These are phyloP conservation scores for Saccharomyces hybrid DNA, from an alignment of 1,139 yeast species.

Conservation along the genomic window DNA sequence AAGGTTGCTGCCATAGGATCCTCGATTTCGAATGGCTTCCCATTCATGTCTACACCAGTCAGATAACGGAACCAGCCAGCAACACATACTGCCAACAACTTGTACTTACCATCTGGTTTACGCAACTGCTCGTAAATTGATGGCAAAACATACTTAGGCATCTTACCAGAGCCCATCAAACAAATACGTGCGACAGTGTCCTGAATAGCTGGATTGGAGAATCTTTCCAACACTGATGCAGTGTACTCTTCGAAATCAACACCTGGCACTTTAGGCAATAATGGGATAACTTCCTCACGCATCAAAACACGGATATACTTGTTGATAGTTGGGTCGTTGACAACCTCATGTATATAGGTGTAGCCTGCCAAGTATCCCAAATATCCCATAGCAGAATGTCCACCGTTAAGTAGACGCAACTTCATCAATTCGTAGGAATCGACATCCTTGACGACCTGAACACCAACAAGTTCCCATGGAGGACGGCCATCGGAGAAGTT, in stretches of 20 bases:
- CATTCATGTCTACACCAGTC: constrained; percentile 10
- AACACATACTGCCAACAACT: constrained; percentile 2
- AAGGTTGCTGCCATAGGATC: constrained; percentile 14
- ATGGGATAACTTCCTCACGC: neutral
- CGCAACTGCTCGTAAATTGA: neutral
- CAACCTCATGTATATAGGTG: constrained; percentile 7
- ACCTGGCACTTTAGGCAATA: neutral
- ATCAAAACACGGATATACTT: neutral
- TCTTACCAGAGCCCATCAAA: constrained; percentile 9
- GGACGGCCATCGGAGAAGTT: constrained; percentile 7
- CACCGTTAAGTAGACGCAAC: constrained; percentile 7
- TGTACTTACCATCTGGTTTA: neutral
- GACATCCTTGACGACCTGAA: constrained; percentile 6
- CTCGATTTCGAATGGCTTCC: constrained; percentile 27
- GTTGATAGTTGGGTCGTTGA: constrained; percentile 5
- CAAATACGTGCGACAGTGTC: constrained; percentile 9
- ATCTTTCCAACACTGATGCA: constrained; percentile 7
- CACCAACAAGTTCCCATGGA: constrained; percentile 7
- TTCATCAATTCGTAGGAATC: constrained; percentile 4
- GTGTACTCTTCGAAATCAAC: constrained; percentile 7
- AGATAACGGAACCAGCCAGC: constrained; percentile 10
- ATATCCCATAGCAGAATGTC: constrained; percentile 8
- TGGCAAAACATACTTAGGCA: neutral
- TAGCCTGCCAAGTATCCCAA: constrained; percentile 8
- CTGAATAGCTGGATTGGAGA: constrained; percentile 8